Conservation (phyloP, 306 rosid genomes). For the Glycine soja region DNA sequence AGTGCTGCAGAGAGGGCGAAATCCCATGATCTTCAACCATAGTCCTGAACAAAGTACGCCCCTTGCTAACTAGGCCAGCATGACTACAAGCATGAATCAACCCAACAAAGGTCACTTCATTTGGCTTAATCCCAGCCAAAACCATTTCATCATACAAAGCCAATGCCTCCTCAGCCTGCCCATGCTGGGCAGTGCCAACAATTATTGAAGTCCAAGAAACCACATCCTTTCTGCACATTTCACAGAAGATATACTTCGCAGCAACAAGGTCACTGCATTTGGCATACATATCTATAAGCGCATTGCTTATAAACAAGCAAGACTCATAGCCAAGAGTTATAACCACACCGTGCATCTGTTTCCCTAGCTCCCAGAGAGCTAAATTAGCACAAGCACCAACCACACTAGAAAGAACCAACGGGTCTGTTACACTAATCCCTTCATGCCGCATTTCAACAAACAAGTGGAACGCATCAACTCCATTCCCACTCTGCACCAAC, state of each 20-base stretch:
- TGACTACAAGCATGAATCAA: slow-evolving; percentile 84
- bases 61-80: slow-evolving; percentile 73
- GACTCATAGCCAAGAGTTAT: slow-evolving; percentile 74
- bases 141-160: slow-evolving; percentile 75
- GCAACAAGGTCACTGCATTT: slow-evolving; percentile 82
- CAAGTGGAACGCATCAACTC: slow-evolving; percentile 58
- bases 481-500: slow-evolving; percentile 82
- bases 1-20: slow-evolving; percentile 81
- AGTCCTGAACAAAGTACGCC: slow-evolving; percentile 65
- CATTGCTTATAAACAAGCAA: slow-evolving; percentile 80
- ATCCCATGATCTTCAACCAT: slow-evolving; percentile 71
- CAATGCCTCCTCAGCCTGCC: slow-evolving; percentile 77
- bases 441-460: slow-evolving; percentile 78
- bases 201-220: slow-evolving; percentile 96
- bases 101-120: slow-evolving; percentile 91
- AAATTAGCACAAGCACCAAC: slow-evolving; percentile 85
- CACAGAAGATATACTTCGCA: slow-evolving; percentile 64
- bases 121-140: slow-evolving; percentile 66
- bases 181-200: slow-evolving; percentile 85
- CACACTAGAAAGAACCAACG: slow-evolving; percentile 78
- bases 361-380: slow-evolving; percentile 80
- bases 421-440: slow-evolving; percentile 67
- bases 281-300: slow-evolving; percentile 89
- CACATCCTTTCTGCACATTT: slow-evolving; percentile 69
- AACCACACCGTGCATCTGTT: slow-evolving; percentile 73